Percentiles rank a stretch among this genome's conserved stretches.
phyloP scores from a whole-genome alignment of 2,329 filamentous ascomycete species.

The Epichloe sibirici region DNA sequence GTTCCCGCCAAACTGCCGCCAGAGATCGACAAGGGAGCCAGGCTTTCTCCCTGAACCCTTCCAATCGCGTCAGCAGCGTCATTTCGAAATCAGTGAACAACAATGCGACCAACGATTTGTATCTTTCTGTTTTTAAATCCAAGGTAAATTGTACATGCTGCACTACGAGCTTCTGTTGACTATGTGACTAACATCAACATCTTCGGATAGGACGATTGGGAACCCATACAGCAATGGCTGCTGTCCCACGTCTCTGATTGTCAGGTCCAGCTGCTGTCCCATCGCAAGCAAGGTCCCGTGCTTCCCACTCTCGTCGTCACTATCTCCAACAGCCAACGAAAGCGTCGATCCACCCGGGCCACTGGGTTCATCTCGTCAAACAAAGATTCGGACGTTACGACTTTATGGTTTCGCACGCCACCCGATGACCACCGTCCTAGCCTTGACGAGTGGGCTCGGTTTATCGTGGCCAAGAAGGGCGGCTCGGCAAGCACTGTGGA shows the following conservation, averaged over 20 bases:
- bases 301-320: conserved; percentile 48
- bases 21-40: conserved; percentile 26
- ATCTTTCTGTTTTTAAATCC: conserved; percentile 43
- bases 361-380: conserved; percentile 39
- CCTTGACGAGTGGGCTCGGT: conserved; percentile 48
- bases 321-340: conserved; percentile 48
- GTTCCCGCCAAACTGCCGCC: conserved; percentile 20
- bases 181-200: background rate
- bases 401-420: conserved; percentile 44
- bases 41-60: conserved; percentile 28
- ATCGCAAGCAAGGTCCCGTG: conserved; percentile 49
- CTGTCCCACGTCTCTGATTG: conserved; percentile 42
- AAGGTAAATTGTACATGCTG: conserved; percentile 28
- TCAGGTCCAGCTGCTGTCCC: conserved; percentile 44
- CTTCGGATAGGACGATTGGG: conserved; percentile 32
- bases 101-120: conserved; percentile 29
- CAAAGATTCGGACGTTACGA: conserved; percentile 36
- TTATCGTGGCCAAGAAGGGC: conserved; percentile 34
- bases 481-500: conserved; percentile 32
- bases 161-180: background rate
- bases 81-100: conserved; percentile 24
- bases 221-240: conserved; percentile 41
- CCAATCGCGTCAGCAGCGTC: conserved; percentile 25
- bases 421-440: conserved; percentile 37
- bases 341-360: conserved; percentile 52